phyloP scores from a whole-genome alignment of 1,139 yeast species.

The Saccharomyces uvarum region DNA sequence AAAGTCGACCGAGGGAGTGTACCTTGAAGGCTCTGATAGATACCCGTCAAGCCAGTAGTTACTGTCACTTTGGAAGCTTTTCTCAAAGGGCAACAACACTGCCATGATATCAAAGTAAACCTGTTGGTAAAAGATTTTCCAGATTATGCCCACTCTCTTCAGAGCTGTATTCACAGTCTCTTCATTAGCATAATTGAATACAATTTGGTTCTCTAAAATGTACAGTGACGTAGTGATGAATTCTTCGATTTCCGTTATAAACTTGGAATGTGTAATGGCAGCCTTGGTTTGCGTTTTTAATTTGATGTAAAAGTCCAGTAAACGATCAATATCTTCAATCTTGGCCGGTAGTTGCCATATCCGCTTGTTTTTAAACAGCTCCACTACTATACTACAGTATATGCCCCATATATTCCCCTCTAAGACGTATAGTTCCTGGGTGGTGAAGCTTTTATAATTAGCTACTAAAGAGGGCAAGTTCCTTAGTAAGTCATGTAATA shows the following conservation, averaged over 20 bases:
- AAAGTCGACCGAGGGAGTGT: constrained; percentile 31
- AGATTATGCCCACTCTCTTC: constrained; percentile 35
- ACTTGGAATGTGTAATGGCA: constrained; percentile 14
- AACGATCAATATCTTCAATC: constrained; percentile 34
- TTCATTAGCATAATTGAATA: constrained; percentile 22
- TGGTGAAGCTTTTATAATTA: constrained; percentile 26
- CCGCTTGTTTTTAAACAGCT: constrained; percentile 27
- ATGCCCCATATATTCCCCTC: constrained; percentile 31
- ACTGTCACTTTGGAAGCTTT: constrained; percentile 13
- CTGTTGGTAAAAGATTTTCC: constrained; percentile 48
- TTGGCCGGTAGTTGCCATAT: constrained; percentile 32
- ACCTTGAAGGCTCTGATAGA: constrained; percentile 30
- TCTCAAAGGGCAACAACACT: constrained; percentile 49
- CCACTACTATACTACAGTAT: constrained; percentile 25
- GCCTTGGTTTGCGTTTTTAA: constrained; percentile 19
- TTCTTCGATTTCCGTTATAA: constrained; percentile 40
- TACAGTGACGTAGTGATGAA: constrained; percentile 38
- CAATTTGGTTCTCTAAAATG: constrained; percentile 34
- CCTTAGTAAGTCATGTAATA: constrained; percentile 29
- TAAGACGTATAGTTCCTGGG: constrained; percentile 27
- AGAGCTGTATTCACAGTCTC: constrained; percentile 22
- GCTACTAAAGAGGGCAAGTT: constrained; percentile 29
- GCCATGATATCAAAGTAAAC: constrained; percentile 51
- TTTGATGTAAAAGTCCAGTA: constrained; percentile 30
- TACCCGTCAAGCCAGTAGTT: constrained; percentile 24